Percentiles rank a stretch among this genome's conserved stretches.
Conservation (phyloP, 2,329 filamentous ascomycete genomes). For the Colletotrichum somersetense region DNA sequence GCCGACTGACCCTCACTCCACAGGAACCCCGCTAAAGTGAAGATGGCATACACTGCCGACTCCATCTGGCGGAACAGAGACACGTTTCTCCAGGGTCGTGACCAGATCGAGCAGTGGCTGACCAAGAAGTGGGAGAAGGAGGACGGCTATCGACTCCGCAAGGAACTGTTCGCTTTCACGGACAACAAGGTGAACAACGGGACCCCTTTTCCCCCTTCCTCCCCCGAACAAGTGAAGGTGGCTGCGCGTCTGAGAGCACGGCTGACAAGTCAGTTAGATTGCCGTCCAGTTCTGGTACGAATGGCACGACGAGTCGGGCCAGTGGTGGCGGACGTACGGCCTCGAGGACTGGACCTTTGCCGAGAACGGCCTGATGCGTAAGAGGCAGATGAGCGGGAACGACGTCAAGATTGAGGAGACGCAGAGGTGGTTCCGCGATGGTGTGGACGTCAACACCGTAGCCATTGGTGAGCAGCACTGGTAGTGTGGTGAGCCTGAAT, state of each 20-base stretch:
- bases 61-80: constrained; percentile 86
- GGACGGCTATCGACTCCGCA: constrained; percentile 78
- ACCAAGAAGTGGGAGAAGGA: constrained; percentile 81
- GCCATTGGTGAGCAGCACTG: constrained; percentile 77
- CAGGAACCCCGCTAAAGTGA: constrained; percentile 74
- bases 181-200: constrained; percentile 67
- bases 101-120: constrained; percentile 76
- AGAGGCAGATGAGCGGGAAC: constrained; percentile 82
- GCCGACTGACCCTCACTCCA: neutral
- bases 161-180: constrained; percentile 84
- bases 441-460: constrained; percentile 76
- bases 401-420: constrained; percentile 72
- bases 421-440: constrained; percentile 78
- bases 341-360: constrained; percentile 85
- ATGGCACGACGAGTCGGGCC: constrained; percentile 75
- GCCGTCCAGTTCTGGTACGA: constrained; percentile 95
- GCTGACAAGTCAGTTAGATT: constrained; percentile 60
- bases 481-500: constrained; percentile 51
- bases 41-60: constrained; percentile 80
- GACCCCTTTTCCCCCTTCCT: neutral
- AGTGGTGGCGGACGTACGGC: constrained; percentile 91
- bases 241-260: neutral
- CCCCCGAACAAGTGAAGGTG: neutral
- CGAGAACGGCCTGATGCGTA: constrained; percentile 76
- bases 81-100: constrained; percentile 76